Conservation (phyloP, 352 stramenopile species). For the Phytophthora boehmeriae region DNA sequence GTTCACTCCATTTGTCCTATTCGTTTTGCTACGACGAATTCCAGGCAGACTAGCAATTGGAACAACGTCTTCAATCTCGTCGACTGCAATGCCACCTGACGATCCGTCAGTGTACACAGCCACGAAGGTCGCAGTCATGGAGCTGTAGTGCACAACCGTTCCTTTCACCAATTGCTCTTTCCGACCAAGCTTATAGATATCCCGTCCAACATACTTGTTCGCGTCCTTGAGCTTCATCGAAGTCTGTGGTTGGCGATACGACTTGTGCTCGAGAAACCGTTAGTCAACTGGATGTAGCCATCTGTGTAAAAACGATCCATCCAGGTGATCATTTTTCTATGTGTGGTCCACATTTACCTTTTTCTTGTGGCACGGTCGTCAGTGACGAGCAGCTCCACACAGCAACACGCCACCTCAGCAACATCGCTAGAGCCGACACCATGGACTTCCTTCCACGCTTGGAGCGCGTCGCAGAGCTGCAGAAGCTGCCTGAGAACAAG, state of each 20-base stretch:
- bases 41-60: slow-evolving; percentile 11
- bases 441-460: slow-evolving; percentile 70
- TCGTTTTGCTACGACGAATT: background rate
- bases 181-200: slow-evolving; percentile 14
- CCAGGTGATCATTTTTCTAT: background rate
- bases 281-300: slow-evolving; percentile 18
- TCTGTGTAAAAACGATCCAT: background rate
- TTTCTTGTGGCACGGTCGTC: slow-evolving; percentile 3
- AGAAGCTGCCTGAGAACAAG: slow-evolving; percentile 54
- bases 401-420: slow-evolving; percentile 12
- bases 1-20: background rate
- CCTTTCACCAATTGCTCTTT: slow-evolving; percentile 12
- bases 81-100: slow-evolving; percentile 9
- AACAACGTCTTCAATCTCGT: slow-evolving; percentile 25
- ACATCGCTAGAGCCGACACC: background rate
- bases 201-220: background rate
- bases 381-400: background rate
- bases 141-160: slow-evolving; percentile 12
- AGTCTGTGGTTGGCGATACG: too few relatives aligned
- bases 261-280: too few relatives aligned
- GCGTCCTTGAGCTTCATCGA: background rate
- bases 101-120: slow-evolving; percentile 22
- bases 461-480: slow-evolving; percentile 70
- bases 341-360: slow-evolving; percentile 6
- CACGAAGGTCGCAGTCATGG: slow-evolving; percentile 6